Evolutionary conservation across 805 yeast species (phyloP).

Genomic region (Candida taoyuanica): DNA sequence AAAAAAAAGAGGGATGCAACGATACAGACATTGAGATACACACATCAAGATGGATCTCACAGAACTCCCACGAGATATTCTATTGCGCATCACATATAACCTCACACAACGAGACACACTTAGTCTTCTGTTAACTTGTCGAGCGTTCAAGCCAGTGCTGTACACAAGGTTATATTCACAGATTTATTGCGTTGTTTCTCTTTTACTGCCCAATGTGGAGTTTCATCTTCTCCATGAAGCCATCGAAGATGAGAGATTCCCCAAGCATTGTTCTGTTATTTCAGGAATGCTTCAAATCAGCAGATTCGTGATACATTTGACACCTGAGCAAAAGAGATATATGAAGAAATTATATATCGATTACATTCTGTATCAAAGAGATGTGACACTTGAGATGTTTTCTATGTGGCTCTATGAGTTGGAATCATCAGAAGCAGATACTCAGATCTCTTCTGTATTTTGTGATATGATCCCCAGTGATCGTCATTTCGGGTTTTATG

Average conservation of each 20-base stretch:
- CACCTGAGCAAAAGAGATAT: neutral
- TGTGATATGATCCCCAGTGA: neutral
- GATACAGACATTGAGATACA: neutral
- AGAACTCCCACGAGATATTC: neutral
- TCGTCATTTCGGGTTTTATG: neutral
- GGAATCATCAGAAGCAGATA: neutral
- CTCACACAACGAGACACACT: constrained; percentile 4
- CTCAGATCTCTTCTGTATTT: neutral
- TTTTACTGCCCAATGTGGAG: constrained; percentile 2
- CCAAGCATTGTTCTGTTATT: constrained; percentile 1
- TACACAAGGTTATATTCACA: constrained; percentile 6
- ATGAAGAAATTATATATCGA: neutral
- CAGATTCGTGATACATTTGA: neutral
- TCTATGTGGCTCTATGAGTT: neutral
- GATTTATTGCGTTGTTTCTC: constrained; percentile 1
- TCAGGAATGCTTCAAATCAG: constrained; percentile 3
- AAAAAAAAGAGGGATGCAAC: neutral
- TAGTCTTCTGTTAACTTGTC: neutral
- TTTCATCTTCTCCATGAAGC: neutral
- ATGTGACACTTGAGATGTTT: neutral
- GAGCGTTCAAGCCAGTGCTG: neutral
- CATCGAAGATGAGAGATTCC: neutral
- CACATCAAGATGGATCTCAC: neutral
- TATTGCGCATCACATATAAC: neutral
- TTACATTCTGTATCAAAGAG: neutral